A percentile compares a stretch with the other conserved stretches of the same genome.
Conservation (phyloP, 371 early-diverging fungal genomes). For the Dentiscutata heterogama region DNA sequence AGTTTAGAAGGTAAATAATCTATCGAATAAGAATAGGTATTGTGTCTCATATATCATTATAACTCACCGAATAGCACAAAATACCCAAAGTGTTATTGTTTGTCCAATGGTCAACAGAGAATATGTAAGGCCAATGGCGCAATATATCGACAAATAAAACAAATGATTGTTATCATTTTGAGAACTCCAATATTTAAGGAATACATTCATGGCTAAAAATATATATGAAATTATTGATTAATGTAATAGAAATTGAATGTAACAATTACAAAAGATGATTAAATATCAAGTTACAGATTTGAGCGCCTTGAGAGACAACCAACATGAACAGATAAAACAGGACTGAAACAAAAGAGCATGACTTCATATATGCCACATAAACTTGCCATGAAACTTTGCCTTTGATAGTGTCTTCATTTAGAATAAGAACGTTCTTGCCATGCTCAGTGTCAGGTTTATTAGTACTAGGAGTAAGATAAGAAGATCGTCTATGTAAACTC, state of each 20-base stretch:
- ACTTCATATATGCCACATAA: constrained; percentile 80
- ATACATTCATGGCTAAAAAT: constrained; percentile 65
- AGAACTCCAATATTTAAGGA: constrained; percentile 80
- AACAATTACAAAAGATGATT: neutral
- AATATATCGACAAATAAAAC: constrained; percentile 83
- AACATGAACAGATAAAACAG: constrained; percentile 64
- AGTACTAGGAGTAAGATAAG: neutral
- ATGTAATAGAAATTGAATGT: neutral
- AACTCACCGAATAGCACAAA: constrained; percentile 83
- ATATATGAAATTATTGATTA: too few species aligned
- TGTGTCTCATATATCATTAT: constrained; percentile 51
- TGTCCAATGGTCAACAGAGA: constrained; percentile 77
- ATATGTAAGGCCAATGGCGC: constrained; percentile 76
- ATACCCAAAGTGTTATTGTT: constrained; percentile 81
- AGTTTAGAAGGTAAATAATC: neutral
- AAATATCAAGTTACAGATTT: constrained; percentile 45
- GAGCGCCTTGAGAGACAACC: constrained; percentile 62
- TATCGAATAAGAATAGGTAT: neutral
- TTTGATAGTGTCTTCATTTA: constrained; percentile 80
- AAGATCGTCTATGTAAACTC: constrained; percentile 22
- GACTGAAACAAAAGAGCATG: constrained; percentile 73
- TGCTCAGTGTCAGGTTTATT: constrained; percentile 45
- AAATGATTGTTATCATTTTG: constrained; percentile 52
- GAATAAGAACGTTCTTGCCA: constrained; percentile 63
- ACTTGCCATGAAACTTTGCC: constrained; percentile 82